phyloP scores from a whole-genome alignment of 1,139 yeast species.

The Wickerhamomyces sp. region DNA sequence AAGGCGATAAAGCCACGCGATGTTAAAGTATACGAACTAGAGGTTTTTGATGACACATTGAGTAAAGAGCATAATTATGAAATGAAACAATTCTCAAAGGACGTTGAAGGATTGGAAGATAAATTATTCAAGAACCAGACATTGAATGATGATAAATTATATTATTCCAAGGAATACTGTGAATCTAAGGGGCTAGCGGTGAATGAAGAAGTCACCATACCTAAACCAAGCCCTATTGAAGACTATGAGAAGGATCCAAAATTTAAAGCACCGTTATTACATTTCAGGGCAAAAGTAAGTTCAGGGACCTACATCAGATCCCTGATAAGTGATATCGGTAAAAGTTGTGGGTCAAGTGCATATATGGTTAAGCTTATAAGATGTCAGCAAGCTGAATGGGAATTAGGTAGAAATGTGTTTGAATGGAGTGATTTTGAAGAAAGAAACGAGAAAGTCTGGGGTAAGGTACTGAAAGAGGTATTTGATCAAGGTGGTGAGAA shows the following conservation, averaged over 20 bases:
- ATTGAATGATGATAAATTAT: slow-evolving; percentile 56
- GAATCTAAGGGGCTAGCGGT: slow-evolving; percentile 31
- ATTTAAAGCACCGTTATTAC: slow-evolving; percentile 59
- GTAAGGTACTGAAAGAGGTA: slow-evolving; percentile 52
- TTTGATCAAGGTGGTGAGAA: slow-evolving; percentile 33
- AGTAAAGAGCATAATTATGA: slow-evolving; percentile 52
- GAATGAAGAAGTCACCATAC: slow-evolving; percentile 32
- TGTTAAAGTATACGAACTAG: slow-evolving; percentile 55
- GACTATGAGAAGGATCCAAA: slow-evolving; percentile 25
- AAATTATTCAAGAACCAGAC: slow-evolving; percentile 52
- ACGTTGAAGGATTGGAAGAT: slow-evolving; percentile 40
- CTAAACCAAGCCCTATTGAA: slow-evolving; percentile 29
- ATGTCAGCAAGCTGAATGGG: slow-evolving; percentile 78
- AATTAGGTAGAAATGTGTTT: slow-evolving; percentile 65
- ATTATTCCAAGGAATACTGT: slow-evolving; percentile 52
- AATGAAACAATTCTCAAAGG: slow-evolving; percentile 38
- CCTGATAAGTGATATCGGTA: slow-evolving; percentile 82
- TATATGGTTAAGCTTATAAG: slow-evolving; percentile 87
- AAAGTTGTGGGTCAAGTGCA: slow-evolving; percentile 74
- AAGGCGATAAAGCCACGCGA: slow-evolving; percentile 72
- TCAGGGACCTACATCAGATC: slow-evolving; percentile 96
- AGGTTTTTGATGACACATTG: slow-evolving; percentile 51
- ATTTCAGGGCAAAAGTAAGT: slow-evolving; percentile 74
- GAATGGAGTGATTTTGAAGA: slow-evolving; percentile 59
- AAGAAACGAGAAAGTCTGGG: slow-evolving; percentile 62